Percentiles rank a stretch among this genome's conserved stretches.
Evolutionary conservation across 1,284 basidiomycete genomes (phyloP).

Genomic region (Exsudoporus floridanus): DNA sequence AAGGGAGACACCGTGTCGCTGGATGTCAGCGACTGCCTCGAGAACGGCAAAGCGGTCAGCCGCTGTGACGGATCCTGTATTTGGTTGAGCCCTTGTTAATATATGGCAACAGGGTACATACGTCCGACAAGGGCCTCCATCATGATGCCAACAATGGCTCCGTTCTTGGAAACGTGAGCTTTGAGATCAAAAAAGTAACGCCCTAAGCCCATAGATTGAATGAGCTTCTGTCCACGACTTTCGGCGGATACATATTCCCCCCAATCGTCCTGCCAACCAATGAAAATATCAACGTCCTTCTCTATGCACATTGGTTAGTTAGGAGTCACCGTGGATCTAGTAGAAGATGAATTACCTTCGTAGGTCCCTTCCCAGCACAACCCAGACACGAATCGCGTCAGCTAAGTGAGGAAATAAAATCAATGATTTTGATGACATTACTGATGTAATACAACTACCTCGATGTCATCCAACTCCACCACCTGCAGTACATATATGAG

Average conservation of each 20-base stretch:
- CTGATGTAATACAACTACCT: conserved; percentile 15
- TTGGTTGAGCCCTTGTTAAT: conserved; percentile 11
- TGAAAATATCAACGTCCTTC: conserved; percentile 36
- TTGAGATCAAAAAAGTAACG: conserved; percentile 44
- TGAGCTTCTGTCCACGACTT: conserved; percentile 35
- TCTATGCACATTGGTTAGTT: conserved; percentile 17
- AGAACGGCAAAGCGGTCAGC: conserved; percentile 44
- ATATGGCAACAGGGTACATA: conserved; percentile 13
- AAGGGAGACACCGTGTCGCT: conserved; percentile 37
- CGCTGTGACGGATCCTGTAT: conserved; percentile 26
- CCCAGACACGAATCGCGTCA: conserved; percentile 27
- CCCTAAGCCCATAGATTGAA: conserved; percentile 37
- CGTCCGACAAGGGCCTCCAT: conserved; percentile 45
- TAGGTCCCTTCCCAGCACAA: conserved; percentile 35
- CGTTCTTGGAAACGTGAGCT: conserved; percentile 46
- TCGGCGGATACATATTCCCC: conserved; percentile 34
- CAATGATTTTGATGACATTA: background rate
- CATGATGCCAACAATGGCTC: conserved; percentile 45
- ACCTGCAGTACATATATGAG: conserved; percentile 20
- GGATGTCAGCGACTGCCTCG: conserved; percentile 41
- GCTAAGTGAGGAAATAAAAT: conserved; percentile 8
- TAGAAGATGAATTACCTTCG: conserved; percentile 18
- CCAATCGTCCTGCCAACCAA: conserved; percentile 36
- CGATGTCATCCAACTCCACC: conserved; percentile 35
- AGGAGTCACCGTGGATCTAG: background rate